A percentile compares a stretch with the other conserved stretches of the same genome.
phyloP scores from a whole-genome alignment of 2,329 filamentous ascomycete genomes.

The Cercospora janseana region DNA sequence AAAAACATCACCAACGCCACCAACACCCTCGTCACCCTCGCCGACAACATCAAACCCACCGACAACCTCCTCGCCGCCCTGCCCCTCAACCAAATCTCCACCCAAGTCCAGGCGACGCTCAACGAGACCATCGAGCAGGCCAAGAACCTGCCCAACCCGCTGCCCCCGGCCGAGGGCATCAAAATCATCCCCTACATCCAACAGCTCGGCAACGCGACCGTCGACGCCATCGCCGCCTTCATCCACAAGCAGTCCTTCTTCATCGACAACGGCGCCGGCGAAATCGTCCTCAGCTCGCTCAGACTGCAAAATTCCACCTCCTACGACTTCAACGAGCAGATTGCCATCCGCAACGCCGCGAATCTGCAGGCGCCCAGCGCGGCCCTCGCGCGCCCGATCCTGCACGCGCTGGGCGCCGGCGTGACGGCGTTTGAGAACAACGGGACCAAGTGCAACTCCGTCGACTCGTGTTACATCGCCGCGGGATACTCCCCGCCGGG shows the following conservation, averaged over 20 bases:
- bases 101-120: slow-evolving; percentile 13
- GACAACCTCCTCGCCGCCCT: slow-evolving; percentile 7
- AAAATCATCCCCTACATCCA: slow-evolving; percentile 15
- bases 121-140: slow-evolving; percentile 14
- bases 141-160: slow-evolving; percentile 7
- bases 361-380: slow-evolving; percentile 6
- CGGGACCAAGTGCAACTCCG: background rate
- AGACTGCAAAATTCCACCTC: slow-evolving; percentile 16
- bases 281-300: slow-evolving; percentile 7
- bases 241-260: slow-evolving; percentile 15
- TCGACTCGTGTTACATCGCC: background rate
- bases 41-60: slow-evolving; percentile 5
- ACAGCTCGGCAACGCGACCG: slow-evolving; percentile 11
- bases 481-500: slow-evolving; percentile 2
- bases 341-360: slow-evolving; percentile 9
- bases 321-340: slow-evolving; percentile 11
- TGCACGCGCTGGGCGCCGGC: slow-evolving; percentile 11
- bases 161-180: slow-evolving; percentile 14
- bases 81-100: slow-evolving; percentile 6
- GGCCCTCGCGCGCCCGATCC: slow-evolving; percentile 4
- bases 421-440: slow-evolving; percentile 15
- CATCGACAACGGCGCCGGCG: slow-evolving; percentile 8
- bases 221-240: slow-evolving; percentile 11
- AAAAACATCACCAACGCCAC: slow-evolving; percentile 18
- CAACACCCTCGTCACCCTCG: slow-evolving; percentile 5